Base-by-base conservation (phyloP, 331 rosid genomes). In the Pyracantha coccinea region DNA sequence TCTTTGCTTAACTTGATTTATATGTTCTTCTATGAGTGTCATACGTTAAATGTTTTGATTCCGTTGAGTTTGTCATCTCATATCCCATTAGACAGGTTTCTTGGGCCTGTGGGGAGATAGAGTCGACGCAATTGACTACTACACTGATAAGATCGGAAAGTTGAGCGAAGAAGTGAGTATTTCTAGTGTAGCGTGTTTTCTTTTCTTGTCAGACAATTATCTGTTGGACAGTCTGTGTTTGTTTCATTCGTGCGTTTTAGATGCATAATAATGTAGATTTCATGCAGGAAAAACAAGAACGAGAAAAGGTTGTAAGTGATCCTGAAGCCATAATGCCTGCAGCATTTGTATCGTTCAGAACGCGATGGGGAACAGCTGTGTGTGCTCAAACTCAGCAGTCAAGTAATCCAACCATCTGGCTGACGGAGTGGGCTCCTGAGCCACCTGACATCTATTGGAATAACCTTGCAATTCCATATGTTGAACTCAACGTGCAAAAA, bases 391-490 rank as follows among this genome's bases (percentile, higher is more conserved):
- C 97, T 78, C 97, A 90, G 78, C 98, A 91, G 59, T 77, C 91
- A 45, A 86, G 91, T 64, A 80, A 93, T 80, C 90, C 97, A n/a
- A 91, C 91, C 25, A 53, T 91, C 76, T 91, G 98, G 96, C 85
- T 93, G 75, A 93, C 98, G 31, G 98, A 93, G 29, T 93, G 98
- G 98, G 97, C 96, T 75, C 95, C 98, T 31, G 94, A 91, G 75
- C 98, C 98, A 64, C 76, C 94, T 7, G 98, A 93, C 41, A 81
- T 93, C 64, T 87, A 59, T 58, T 93, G 98, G 98, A 83, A 88
- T 58, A 93, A 93, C 81, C 97, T 93, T 70, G 82, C 97, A 9
- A 87, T 93, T 85, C 98, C 98, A 70, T 91, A 86, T 62, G 88
- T 93, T 61, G 87, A 88, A 54, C 95, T 93, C 66, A 77, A 81